Base-by-base conservation (phyloP, 352 stramenopile species). In the Blastocystis sp. region DNA sequence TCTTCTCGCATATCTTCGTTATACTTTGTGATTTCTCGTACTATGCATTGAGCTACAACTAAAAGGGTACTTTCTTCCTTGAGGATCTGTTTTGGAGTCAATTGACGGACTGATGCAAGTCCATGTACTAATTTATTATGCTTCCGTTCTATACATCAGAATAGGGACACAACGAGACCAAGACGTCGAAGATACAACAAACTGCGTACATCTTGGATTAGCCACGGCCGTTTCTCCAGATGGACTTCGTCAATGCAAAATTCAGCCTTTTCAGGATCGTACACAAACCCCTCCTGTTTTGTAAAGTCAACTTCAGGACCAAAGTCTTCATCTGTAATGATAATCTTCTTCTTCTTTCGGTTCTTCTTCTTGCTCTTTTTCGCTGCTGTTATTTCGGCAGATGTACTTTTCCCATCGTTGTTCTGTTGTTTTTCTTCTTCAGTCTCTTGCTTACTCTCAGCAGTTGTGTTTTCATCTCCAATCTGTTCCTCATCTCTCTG, bases 21-120 rank as follows among this genome's bases (percentile, higher is more conserved):
- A 53, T 84, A 84, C 29, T 84, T 66, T 5, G 73, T 84, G n/a
- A 84, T 84, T 84, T 84, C 73, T 45, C 73, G 45, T 20, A 84
- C 73, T 84, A 84, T 9, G 20, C 15, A 43, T 84, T 34, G 56
- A 23, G n/a, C 8, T 20, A 23, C 20, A 26, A 6, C 29, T 26
- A 26, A 11, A 66, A 15, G 20, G 5, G 2, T 18, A 84, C 73
- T 84, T 34, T 84, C 73, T 43, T 84, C 73, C 26, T 84, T 84
- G 11, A 84, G 56, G 53, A 84, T 84, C 26, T 84, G 73, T 43
- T 84, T 84, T 9, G 73, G 73, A 7, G 73, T 84, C 20, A 84
- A 26, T 23, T 84, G 13, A 54, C 73, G 73, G 2, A 84, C 73
- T 1, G 73, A 66, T 34, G 73, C 73, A 8, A 84, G 73, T 53